Conservation (phyloP, 805 yeast genomes). For the Candida adriatica region DNA sequence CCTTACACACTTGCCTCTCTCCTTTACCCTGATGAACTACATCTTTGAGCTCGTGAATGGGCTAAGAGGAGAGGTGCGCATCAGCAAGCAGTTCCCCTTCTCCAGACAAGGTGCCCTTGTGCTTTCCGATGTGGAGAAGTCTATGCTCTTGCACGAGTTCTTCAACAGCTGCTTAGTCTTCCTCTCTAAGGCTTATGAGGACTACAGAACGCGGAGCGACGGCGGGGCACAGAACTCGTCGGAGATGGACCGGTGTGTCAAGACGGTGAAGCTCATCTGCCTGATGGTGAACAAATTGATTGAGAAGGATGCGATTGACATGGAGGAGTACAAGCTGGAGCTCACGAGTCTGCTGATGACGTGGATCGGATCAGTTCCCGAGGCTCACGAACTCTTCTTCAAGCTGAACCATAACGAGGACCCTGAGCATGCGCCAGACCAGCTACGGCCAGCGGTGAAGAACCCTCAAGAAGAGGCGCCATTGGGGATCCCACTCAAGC, state of each 20-base stretch:
- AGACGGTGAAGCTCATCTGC: conserved; percentile 49
- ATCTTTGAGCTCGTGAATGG: conserved; percentile 54
- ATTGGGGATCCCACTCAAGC: conserved; percentile 4
- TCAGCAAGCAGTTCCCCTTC: conserved; percentile 28
- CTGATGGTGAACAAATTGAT: conserved; percentile 53
- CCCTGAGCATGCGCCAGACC: conserved; percentile 2
- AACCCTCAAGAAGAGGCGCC: conserved; percentile 1
- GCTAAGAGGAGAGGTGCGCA: conserved; percentile 39
- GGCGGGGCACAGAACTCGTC: conserved; percentile 16
- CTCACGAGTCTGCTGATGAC: conserved; percentile 52
- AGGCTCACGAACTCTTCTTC: conserved; percentile 55
- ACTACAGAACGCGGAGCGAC: conserved; percentile 13
- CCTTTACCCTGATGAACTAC: conserved; percentile 51
- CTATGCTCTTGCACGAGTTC: conserved; percentile 66
- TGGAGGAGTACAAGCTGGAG: conserved; percentile 51
- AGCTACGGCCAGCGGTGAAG: neutral
- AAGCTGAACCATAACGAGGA: conserved; percentile 21
- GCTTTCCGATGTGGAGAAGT: conserved; percentile 52
- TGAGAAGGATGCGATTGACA: conserved; percentile 35
- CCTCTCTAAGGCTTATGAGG: conserved; percentile 29
- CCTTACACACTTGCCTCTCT: conserved; percentile 53
- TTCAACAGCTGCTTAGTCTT: conserved; percentile 46
- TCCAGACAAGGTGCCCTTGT: conserved; percentile 51
- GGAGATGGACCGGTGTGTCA: conserved; percentile 24
- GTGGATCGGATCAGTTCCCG: conserved; percentile 60